These are phyloP conservation scores for Barnettozyma wickerhamii DNA, from an alignment of 805 yeast genomes.

Conservation along the genomic window DNA sequence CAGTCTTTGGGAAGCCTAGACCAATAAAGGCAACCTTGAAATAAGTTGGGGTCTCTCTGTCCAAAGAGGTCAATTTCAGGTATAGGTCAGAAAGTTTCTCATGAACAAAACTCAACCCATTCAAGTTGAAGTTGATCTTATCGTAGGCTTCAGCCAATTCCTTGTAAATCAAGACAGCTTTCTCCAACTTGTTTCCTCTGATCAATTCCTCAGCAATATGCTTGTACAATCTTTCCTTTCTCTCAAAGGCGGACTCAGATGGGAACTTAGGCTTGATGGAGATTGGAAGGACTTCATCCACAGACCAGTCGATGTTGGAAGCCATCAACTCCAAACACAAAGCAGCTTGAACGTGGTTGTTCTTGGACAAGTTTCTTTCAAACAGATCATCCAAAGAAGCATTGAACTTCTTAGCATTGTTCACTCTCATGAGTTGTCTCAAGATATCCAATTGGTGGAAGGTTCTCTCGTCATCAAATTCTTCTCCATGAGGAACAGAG, in stretches of 20 bases:
- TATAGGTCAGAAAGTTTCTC: conserved; percentile 65
- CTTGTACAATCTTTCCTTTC: conserved; percentile 69
- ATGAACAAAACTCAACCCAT: conserved; percentile 70
- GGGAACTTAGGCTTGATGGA: conserved; percentile 68
- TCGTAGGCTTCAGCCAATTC: conserved; percentile 75
- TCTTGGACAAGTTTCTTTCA: conserved; percentile 54
- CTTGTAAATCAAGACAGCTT: conserved; percentile 74
- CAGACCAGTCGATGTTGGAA: conserved; percentile 70
- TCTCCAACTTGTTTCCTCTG: conserved; percentile 70
- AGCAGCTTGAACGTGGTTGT: conserved; percentile 77
- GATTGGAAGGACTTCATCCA: conserved; percentile 48
- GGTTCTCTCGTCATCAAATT: conserved; percentile 83
- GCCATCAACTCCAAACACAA: conserved; percentile 75
- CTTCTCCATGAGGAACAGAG: conserved; percentile 74
- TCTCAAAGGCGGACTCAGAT: conserved; percentile 72
- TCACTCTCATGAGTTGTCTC: conserved; percentile 70
- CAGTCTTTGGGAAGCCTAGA: conserved; percentile 73
- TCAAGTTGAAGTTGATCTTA: conserved; percentile 66
- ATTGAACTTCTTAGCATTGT: conserved; percentile 75
- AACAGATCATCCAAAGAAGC: conserved; percentile 74
- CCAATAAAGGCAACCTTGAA: conserved; percentile 81
- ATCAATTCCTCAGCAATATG: conserved; percentile 66
- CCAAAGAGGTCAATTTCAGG: conserved; percentile 59
- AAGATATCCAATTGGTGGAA: conserved; percentile 74
- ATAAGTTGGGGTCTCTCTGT: conserved; percentile 70